Percentiles rank a stretch among this genome's conserved stretches.
Conservation (phyloP, 352 stramenopile genomes). For the Sclerospora graminicola region DNA sequence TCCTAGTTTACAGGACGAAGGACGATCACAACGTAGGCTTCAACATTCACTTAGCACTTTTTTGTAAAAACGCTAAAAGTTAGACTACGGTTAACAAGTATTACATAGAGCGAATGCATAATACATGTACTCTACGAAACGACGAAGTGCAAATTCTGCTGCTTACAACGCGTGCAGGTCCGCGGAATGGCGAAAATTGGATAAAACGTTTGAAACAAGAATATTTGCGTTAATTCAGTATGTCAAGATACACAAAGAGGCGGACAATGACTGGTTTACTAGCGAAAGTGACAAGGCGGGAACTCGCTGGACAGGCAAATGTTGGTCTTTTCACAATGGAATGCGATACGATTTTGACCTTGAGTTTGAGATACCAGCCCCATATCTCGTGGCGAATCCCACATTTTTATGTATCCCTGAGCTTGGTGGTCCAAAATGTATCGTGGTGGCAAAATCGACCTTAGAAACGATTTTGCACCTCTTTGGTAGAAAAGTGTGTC, state of each 20-base stretch:
- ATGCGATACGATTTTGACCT: slow-evolving; percentile 82
- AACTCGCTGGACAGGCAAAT: too few relatives aligned
- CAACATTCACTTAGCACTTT: too few relatives aligned
- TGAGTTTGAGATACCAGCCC: slow-evolving; percentile 78
- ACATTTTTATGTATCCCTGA: slow-evolving; percentile 81
- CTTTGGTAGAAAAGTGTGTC: slow-evolving; percentile 86
- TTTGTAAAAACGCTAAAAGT: too few relatives aligned
- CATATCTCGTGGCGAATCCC: slow-evolving; percentile 72
- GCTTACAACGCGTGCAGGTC: slow-evolving; percentile 57
- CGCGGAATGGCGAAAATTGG: slow-evolving; percentile 70
- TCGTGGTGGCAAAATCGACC: slow-evolving; percentile 85
- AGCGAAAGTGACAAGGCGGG: slow-evolving; percentile 79
- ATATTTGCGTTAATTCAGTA: slow-evolving; percentile 84
- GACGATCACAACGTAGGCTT: too few relatives aligned
- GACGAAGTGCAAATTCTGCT: slow-evolving; percentile 79
- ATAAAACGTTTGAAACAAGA: slow-evolving; percentile 82
- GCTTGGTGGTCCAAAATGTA: slow-evolving; percentile 76
- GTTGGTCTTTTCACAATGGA: too few relatives aligned
- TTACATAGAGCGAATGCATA: too few relatives aligned
- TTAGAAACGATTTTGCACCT: slow-evolving; percentile 86
- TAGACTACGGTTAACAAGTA: too few relatives aligned
- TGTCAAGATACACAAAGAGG: slow-evolving; percentile 85
- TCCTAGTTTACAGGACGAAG: too few relatives aligned
- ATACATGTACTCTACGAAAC: slow-evolving; percentile 75
- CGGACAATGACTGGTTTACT: slow-evolving; percentile 87